phyloP scores from a whole-genome alignment of 352 stramenopile genomes.

The Globisporangium okanoganense region DNA sequence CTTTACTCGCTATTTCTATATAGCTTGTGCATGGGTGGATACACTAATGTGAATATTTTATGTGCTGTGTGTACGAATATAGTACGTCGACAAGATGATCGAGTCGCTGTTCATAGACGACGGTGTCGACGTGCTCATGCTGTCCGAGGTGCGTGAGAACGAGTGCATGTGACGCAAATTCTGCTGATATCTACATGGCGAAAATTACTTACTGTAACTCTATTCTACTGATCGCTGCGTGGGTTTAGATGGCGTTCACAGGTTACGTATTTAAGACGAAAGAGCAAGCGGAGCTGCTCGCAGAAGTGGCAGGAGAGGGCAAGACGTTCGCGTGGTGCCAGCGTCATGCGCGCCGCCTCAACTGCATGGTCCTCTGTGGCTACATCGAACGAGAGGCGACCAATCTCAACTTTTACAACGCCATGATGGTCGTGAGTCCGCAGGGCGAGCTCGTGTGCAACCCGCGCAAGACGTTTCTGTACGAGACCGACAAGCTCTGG shows the following conservation, averaged over 20 bases:
- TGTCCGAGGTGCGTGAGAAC: slow-evolving; percentile 53
- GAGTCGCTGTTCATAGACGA: slow-evolving; percentile 35
- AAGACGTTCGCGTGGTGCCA: slow-evolving; percentile 69
- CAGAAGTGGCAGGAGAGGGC: slow-evolving; percentile 48
- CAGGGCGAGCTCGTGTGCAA: slow-evolving; percentile 66
- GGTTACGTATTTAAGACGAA: slow-evolving; percentile 74
- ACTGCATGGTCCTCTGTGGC: slow-evolving; percentile 65
- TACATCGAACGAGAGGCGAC: slow-evolving; percentile 48
- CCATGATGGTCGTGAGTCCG: slow-evolving; percentile 78
- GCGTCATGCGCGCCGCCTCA: slow-evolving; percentile 48
- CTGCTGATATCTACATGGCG: not conserved
- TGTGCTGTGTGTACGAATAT: not conserved
- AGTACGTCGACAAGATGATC: slow-evolving; percentile 72
- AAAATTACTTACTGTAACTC: not conserved
- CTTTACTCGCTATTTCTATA: not conserved
- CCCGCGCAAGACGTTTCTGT: slow-evolving; percentile 78
- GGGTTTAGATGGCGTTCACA: slow-evolving; percentile 70
- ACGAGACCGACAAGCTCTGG: slow-evolving; percentile 83
- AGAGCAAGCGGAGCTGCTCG: slow-evolving; percentile 52
- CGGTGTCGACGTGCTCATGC: slow-evolving; percentile 66
- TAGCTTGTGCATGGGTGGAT: not conserved
- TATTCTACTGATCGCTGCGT: not conserved
- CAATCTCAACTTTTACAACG: slow-evolving; percentile 49
- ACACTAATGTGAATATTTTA: not conserved
- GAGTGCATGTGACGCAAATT: not conserved